Percentiles rank a stretch among this genome's conserved stretches.
phyloP scores from a whole-genome alignment of 495 filamentous ascomycete species.

The Hyaloscypha finlandica region DNA sequence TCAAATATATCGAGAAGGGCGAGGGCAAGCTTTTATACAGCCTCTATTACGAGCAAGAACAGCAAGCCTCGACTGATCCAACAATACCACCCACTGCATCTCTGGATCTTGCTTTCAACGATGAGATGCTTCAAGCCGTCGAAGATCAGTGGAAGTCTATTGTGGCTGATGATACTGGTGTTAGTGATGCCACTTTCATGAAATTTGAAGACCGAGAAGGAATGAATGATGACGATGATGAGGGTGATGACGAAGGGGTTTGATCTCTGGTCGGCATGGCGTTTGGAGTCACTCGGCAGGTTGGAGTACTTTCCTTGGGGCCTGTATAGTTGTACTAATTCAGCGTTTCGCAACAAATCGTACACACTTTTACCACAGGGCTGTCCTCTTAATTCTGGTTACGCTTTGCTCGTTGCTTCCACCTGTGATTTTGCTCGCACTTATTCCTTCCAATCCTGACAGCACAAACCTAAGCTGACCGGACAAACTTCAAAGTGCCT shows the following conservation, averaged over 20 bases:
- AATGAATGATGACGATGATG: slow-evolving; percentile 47
- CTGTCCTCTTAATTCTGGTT: too few species aligned
- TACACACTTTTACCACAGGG: too few species aligned
- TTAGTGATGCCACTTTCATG: slow-evolving; percentile 57
- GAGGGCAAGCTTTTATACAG: slow-evolving; percentile 56
- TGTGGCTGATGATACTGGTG: slow-evolving; percentile 45
- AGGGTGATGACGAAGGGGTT: slow-evolving; percentile 7
- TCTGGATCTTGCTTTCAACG: slow-evolving; percentile 67
- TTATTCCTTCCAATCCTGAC: too few species aligned
- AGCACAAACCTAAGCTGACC: too few species aligned
- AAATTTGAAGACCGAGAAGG: slow-evolving; percentile 57
- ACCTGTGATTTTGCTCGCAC: too few species aligned
- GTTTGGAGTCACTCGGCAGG: slow-evolving; percentile 3
- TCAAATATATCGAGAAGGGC: slow-evolving; percentile 42
- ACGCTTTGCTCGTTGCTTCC: too few species aligned
- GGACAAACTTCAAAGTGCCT: too few species aligned
- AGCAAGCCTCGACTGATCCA: slow-evolving; percentile 13
- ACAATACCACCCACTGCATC: slow-evolving; percentile 24
- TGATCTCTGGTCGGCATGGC: neutral
- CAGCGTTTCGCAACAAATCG: too few species aligned
- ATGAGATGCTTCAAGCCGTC: slow-evolving; percentile 61
- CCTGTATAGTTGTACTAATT: too few species aligned
- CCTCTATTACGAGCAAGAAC: slow-evolving; percentile 60
- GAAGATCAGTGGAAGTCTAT: slow-evolving; percentile 64
- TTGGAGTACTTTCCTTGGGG: neutral